Percentiles rank a stretch among this genome's conserved stretches.
phyloP scores from a whole-genome alignment of 129 eudicot species.

The Flaveria ramosissima region DNA sequence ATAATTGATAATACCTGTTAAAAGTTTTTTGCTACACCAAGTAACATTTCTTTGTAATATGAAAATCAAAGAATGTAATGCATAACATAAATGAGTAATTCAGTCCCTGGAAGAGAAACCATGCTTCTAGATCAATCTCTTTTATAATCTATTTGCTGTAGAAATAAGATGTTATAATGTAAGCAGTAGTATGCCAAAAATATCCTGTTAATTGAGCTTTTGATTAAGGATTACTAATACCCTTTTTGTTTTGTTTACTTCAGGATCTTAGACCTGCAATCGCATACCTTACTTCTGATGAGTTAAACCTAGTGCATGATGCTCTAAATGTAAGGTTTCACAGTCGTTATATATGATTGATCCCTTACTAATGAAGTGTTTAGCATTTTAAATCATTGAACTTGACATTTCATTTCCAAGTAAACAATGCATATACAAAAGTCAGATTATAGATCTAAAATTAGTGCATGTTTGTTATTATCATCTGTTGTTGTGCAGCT shows the following conservation, averaged over 20 bases:
- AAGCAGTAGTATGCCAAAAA: neutral
- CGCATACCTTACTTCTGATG: constrained; percentile 74
- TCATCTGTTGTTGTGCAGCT: constrained; percentile 48
- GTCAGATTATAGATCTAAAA: too few species aligned
- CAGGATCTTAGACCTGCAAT: constrained; percentile 94
- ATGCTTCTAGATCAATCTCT: neutral
- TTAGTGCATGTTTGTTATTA: neutral
- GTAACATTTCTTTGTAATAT: neutral
- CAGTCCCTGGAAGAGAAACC: neutral
- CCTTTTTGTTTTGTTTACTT: constrained; percentile 25
- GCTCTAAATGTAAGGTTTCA: constrained; percentile 73
- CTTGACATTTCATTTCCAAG: constrained; percentile 14
- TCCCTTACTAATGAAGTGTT: constrained; percentile 7
- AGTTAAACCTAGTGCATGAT: constrained; percentile 62
- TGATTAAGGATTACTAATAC: constrained; percentile 8
- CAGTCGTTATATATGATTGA: constrained; percentile 9
- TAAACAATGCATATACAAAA: constrained; percentile 5
- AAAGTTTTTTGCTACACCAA: neutral
- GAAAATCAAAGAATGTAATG: neutral
- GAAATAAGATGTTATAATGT: constrained; percentile 22
- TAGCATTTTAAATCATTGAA: neutral
- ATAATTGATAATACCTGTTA: neutral
- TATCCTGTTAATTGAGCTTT: constrained; percentile 11
- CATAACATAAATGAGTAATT: neutral
- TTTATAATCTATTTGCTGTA: neutral